Base-by-base conservation (phyloP, 2,329 filamentous ascomycete genomes). In the Fusarium albidum region DNA sequence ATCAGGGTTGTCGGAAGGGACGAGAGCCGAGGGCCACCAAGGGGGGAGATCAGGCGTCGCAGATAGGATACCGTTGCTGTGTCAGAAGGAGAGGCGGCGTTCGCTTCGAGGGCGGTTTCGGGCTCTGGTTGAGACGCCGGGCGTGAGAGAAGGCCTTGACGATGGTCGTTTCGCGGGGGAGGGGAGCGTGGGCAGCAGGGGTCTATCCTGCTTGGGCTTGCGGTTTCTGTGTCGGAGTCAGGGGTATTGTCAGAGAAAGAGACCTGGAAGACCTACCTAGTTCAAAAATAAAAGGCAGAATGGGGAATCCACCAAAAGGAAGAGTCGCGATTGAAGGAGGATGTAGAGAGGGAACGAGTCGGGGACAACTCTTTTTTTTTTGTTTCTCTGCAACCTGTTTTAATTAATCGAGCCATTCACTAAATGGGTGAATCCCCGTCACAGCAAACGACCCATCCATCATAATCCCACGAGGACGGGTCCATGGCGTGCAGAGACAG, bases 31-130 rank as follows among this genome's bases (percentile, higher is more conserved):
- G 49, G 49, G 53, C 48, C 51, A 39, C 50, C 55, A 57, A n/a
- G n/a, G 51, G 35, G 37, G 53, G 42, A 55, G 61, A 66, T 68
- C 63, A 68, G 55, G 68, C 65, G 65, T 66, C 52, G 60, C 56
- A 65, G 56, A 55, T 37, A n/a, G 35, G 17, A 17, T 11, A 25
- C 25, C 18, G 45, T 13, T 39, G 54, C 21, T 18, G 55, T 58
- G 38, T 58, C 55, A 58, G 47, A 43, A 37, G 25, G 13, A 32
- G 34, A 34, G 47, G 35, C 21, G 39, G 25, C 12, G 25, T 46
- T 34, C 31, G 35, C 38, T 47, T 41, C 34, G 51, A 46, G 52
- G 53, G 39, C 35, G 54, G 57, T 54, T 59, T 54, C 49, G 48
- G 27, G 54, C 43, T 37, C 18, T 38, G 43, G 46, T 42, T 68